Percentiles rank a stretch among this genome's conserved stretches.
Conservation (phyloP, 2,329 filamentous ascomycete species). For the Sodiomyces alkalinus region DNA sequence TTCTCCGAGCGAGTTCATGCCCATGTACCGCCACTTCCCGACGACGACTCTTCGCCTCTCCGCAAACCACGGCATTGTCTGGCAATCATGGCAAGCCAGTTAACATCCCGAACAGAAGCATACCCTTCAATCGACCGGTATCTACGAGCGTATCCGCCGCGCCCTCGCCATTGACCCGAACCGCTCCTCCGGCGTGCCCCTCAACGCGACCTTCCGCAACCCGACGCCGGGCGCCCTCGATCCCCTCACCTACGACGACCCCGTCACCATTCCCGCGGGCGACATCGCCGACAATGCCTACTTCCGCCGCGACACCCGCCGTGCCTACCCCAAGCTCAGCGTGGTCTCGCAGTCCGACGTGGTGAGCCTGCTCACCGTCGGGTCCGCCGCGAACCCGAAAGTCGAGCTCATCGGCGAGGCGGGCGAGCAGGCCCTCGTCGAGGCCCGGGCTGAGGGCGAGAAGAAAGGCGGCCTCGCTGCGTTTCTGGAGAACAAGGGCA, state of each 20-base stretch:
- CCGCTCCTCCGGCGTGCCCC: conserved; percentile 79
- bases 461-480: conserved; percentile 56
- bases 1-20: no score
- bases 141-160: conserved; percentile 76
- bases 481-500: conserved; percentile 49
- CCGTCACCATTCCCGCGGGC: conserved; percentile 67
- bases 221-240: conserved; percentile 63
- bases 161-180: conserved; percentile 68
- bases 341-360: conserved; percentile 73
- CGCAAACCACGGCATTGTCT: conserved; percentile 8
- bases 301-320: conserved; percentile 85
- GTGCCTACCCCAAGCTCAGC: conserved; percentile 67
- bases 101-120: conserved; percentile 59
- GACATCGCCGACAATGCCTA: conserved; percentile 88
- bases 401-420: conserved; percentile 60
- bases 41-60: not conserved
- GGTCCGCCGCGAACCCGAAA: conserved; percentile 67
- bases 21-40: no score
- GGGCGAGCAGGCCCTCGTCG: conserved; percentile 51
- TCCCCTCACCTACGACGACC: conserved; percentile 62
- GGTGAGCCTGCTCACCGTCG: conserved; percentile 71
- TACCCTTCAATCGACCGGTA: conserved; percentile 73
- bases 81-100: conserved; percentile 4
- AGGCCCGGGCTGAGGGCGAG: conserved; percentile 59
- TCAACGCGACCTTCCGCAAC: conserved; percentile 86